Conservation (phyloP, 306 rosid species). For the Cucumis melo region DNA sequence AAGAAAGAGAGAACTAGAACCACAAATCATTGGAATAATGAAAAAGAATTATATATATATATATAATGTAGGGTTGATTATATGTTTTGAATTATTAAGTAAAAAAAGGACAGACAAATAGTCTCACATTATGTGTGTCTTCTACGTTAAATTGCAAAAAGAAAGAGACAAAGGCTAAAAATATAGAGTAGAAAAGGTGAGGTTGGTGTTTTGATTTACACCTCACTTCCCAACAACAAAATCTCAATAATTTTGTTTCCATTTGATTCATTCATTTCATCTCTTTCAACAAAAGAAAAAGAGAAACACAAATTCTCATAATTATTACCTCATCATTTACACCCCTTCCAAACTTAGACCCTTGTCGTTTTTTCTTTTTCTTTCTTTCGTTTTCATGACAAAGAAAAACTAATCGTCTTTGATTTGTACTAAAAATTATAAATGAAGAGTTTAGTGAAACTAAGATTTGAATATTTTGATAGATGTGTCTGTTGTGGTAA, state of each 20-base stretch:
- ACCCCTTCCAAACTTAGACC: neutral
- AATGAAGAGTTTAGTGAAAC: no score
- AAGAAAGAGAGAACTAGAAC: neutral
- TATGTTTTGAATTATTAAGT: neutral
- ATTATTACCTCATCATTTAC: no score
- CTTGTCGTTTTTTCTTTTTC: no score
- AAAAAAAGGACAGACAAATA: neutral
- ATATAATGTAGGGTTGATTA: neutral
- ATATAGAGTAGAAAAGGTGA: conserved; percentile 30
- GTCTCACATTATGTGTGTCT: neutral
- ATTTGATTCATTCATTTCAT: neutral
- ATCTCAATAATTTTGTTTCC: conserved; percentile 38
- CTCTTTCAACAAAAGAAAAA: neutral
- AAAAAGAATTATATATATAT: no score
- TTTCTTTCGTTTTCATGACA: neutral
- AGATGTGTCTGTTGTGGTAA: no score
- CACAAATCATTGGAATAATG: neutral
- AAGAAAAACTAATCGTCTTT: no score
- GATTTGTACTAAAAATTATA: no score
- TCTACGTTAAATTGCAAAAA: conserved; percentile 5
- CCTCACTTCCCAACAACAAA: conserved; percentile 39
- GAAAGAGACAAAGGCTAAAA: conserved; percentile 24
- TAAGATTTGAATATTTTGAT: no score
- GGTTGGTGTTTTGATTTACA: conserved; percentile 22
- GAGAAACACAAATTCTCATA: no score